Conservation (phyloP, 208 protist genomes). For the Leishmania amazonensis region DNA sequence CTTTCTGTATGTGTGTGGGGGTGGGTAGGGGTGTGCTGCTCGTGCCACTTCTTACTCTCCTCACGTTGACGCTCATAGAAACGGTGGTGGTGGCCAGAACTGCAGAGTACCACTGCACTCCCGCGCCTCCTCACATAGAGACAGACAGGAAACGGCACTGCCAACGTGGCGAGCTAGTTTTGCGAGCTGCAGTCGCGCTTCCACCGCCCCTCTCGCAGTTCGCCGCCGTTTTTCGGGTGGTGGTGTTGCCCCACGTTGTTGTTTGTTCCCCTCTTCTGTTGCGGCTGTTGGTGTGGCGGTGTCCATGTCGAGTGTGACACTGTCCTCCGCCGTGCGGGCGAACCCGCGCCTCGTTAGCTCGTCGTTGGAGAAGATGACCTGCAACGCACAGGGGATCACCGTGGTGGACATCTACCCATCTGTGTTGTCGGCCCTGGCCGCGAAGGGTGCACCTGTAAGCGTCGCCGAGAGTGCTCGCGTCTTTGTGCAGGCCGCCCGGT, state of each 20-base stretch:
- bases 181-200: not conserved
- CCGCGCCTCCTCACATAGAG: not conserved
- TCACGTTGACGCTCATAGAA: not conserved
- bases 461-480: slow-evolving; percentile 28
- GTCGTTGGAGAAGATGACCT: slow-evolving; percentile 69
- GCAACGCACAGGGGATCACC: slow-evolving; percentile 56
- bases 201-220: not conserved
- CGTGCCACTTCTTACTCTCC: not conserved
- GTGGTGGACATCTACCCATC: slow-evolving; percentile 77
- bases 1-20: not conserved
- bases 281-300: not conserved
- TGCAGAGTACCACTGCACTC: not conserved
- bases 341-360: slow-evolving; percentile 57
- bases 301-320: slow-evolving; percentile 27
- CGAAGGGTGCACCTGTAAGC: slow-evolving; percentile 24
- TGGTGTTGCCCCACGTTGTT: not conserved
- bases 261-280: not conserved
- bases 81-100: not conserved
- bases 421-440: slow-evolving; percentile 53
- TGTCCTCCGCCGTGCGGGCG: slow-evolving; percentile 51
- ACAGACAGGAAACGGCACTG: not conserved
- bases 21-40: not conserved
- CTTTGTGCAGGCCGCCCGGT: slow-evolving; percentile 5
- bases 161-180: not conserved
- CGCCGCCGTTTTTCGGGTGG: too few species aligned